Percentiles rank a stretch among this genome's conserved stretches.
Conservation (phyloP, 148 eudicot genomes). For the Camellia granthamiana region DNA sequence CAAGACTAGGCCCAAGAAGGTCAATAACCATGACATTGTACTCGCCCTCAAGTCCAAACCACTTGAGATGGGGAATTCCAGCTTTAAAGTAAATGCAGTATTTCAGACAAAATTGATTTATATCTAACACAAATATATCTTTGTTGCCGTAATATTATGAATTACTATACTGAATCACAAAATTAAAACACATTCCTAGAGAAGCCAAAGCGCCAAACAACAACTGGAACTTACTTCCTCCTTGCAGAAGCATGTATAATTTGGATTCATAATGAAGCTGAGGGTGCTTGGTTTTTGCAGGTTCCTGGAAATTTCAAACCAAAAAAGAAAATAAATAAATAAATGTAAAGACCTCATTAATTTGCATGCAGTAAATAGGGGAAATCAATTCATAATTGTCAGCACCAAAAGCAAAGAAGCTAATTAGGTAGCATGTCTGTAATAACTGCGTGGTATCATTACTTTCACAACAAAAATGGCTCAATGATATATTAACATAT, state of each 20-base stretch:
- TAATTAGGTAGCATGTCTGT: background rate
- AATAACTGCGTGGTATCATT: too few relatives aligned
- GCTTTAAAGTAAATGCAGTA: slow-evolving; percentile 25
- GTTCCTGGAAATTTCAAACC: slow-evolving; percentile 32
- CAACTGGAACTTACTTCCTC: slow-evolving; percentile 44
- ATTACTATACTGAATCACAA: background rate
- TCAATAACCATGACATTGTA: slow-evolving; percentile 65
- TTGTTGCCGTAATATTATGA: background rate
- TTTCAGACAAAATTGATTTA: slow-evolving; percentile 4
- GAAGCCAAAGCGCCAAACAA: background rate
- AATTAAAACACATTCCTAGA: background rate
- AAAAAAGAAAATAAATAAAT: background rate
- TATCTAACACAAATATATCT: background rate
- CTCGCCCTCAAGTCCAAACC: slow-evolving; percentile 58
- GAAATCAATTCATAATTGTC: background rate
- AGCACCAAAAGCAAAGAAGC: background rate
- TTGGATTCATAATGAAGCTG: slow-evolving; percentile 60
- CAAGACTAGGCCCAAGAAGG: slow-evolving; percentile 62
- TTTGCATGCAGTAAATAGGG: background rate
- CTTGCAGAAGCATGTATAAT: slow-evolving; percentile 56
- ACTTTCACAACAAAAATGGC: too few relatives aligned
- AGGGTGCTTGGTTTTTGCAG: slow-evolving; percentile 55
- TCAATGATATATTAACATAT: too few relatives aligned
- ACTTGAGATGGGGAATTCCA: slow-evolving; percentile 54
- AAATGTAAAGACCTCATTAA: background rate